phyloP scores from a whole-genome alignment of 176 grass and related monocot species.

The Coix lacrymajobi region DNA sequence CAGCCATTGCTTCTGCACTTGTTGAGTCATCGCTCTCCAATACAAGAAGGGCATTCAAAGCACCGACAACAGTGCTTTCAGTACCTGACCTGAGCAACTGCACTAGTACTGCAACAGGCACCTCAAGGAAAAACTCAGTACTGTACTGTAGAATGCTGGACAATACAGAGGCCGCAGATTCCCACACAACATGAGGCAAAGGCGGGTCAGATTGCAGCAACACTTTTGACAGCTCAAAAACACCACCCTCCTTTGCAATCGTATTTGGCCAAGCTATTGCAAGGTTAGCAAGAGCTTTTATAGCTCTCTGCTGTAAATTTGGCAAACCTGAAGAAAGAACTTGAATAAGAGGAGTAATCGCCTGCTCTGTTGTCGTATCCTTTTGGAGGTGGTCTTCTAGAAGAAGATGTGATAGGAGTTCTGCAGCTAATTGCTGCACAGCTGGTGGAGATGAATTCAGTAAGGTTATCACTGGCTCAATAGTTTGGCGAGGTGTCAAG shows the following conservation, averaged over 20 bases:
- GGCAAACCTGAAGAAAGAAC: constrained; percentile 84
- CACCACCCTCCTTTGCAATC: constrained; percentile 97
- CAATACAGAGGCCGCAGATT: constrained; percentile 90
- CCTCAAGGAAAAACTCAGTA: constrained; percentile 96
- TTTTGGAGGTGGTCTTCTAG: constrained; percentile 93
- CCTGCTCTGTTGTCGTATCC: constrained; percentile 82
- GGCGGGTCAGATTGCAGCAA: constrained; percentile 85
- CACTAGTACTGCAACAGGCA: constrained; percentile 92
- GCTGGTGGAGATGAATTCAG: constrained; percentile 85
- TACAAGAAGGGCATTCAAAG: constrained; percentile 94
- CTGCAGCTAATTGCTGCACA: constrained; percentile 91
- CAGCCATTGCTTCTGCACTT: constrained; percentile 98
- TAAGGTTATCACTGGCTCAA: constrained; percentile 89
- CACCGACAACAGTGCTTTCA: constrained; percentile 87
- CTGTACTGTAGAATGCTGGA: constrained; percentile 99
- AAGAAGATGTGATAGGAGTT: constrained; percentile 96
- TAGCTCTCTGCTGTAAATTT: constrained; percentile 89
- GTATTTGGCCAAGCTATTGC: constrained; percentile 96
- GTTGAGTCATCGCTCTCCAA: constrained; percentile 99
- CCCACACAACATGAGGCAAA: constrained; percentile 97
- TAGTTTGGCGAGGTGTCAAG: constrained; percentile 68
- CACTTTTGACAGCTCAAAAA: constrained; percentile 95
- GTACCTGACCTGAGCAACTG: constrained; percentile 91
- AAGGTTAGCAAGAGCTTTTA: constrained; percentile 94
- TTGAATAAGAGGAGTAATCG: constrained; percentile 92